Percentiles rank a stretch among this genome's conserved stretches.
Conservation (phyloP, 139 green algal species). For the Micromonas commoda region DNA sequence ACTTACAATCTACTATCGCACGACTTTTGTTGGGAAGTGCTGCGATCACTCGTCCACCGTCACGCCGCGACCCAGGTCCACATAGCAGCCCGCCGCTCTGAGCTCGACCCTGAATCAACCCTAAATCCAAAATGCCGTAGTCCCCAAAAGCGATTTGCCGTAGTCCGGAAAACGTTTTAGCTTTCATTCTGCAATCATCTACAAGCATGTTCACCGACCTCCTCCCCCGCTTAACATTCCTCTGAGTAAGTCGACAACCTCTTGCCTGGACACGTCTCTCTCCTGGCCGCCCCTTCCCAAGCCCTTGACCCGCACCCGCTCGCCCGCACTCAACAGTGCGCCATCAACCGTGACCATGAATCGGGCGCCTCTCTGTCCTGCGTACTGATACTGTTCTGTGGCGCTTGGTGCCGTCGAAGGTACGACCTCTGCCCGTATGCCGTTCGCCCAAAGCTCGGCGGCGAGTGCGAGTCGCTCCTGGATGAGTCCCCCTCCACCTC, state of each 20-base stretch:
- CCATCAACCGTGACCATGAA: conserved; percentile 69
- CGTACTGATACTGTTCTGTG: conserved; percentile 75
- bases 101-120: too few species aligned
- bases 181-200: too few species aligned
- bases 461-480: conserved; percentile 57
- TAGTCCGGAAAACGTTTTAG: too few species aligned
- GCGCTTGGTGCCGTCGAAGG: conserved; percentile 47
- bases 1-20: too few species aligned
- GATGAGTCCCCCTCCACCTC: conserved; percentile 63
- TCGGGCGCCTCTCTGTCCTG: conserved; percentile 46
- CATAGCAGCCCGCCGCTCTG: too few species aligned
- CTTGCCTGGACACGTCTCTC: not conserved
- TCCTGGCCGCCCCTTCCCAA: not conserved
- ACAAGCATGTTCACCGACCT: too few species aligned
- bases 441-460: conserved; percentile 55
- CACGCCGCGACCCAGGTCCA: too few species aligned
- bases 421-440: conserved; percentile 62
- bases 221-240: too few species aligned
- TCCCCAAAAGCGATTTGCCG: too few species aligned
- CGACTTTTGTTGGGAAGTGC: too few species aligned
- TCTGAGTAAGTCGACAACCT: not conserved
- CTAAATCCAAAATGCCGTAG: too few species aligned
- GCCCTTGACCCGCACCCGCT: conserved; percentile 19
- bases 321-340: conserved; percentile 13
- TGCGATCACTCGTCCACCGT: too few species aligned